Conservation (phyloP, 2,329 filamentous ascomycete species). For the Trichoderma semiorbis region DNA sequence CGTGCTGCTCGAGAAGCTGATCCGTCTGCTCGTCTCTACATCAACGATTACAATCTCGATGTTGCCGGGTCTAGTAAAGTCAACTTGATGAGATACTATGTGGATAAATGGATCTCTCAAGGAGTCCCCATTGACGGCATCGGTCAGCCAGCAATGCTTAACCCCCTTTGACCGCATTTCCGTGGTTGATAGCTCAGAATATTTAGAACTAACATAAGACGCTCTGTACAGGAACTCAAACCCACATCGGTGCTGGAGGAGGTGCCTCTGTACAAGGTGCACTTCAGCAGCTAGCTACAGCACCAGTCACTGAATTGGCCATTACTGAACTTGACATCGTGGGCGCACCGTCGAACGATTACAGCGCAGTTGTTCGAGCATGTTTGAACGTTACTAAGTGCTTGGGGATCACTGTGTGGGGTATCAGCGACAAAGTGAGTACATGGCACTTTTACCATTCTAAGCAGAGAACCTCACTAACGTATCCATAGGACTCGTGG, state of each 20-base stretch:
- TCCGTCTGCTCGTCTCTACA: neutral
- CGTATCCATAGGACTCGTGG: neutral
- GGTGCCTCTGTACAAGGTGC: neutral
- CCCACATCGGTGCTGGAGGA: neutral
- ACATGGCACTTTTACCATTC: neutral
- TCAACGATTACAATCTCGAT: constrained; percentile 8
- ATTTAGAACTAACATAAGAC: neutral
- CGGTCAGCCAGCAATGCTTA: neutral
- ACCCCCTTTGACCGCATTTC: neutral
- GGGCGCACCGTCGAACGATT: neutral
- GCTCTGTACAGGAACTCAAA: neutral
- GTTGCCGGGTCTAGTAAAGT: neutral
- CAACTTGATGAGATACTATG: neutral
- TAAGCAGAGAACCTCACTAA: neutral
- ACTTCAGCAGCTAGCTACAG: constrained; percentile 2
- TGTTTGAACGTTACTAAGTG: neutral
- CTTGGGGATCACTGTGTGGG: neutral
- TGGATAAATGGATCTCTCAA: constrained; percentile 7
- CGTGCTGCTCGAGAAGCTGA: neutral
- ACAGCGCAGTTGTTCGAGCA: neutral
- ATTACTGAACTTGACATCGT: constrained; percentile 1
- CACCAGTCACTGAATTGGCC: neutral
- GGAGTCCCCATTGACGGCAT: constrained; percentile 4
- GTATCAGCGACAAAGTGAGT: neutral
- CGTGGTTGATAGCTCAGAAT: neutral